phyloP scores from a whole-genome alignment of 202 grass and related monocot genomes.

The Zoysia matrella region DNA sequence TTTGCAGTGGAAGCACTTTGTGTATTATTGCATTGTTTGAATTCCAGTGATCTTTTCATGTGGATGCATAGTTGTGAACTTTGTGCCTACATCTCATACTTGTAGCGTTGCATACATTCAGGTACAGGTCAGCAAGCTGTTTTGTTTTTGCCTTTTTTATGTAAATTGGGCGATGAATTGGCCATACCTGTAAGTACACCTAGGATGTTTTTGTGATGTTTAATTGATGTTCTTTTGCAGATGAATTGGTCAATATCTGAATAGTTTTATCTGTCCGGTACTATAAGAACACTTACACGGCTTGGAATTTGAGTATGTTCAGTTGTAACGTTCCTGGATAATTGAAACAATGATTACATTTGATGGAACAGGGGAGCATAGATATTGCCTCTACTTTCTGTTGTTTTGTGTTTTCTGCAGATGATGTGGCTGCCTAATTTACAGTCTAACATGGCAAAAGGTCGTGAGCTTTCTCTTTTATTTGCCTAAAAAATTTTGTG shows the following conservation, averaged over 20 bases:
- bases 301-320: slow-evolving; percentile 8
- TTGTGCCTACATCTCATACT: not conserved
- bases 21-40: not conserved
- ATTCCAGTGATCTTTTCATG: not conserved
- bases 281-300: not conserved
- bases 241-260: no score
- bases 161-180: not conserved
- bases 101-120: not conserved
- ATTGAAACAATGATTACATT: slow-evolving; percentile 4
- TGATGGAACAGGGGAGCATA: not conserved
- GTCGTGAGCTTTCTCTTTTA: not conserved
- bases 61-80: not conserved
- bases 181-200: not conserved
- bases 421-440: not conserved
- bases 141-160: slow-evolving; percentile 22
- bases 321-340: slow-evolving; percentile 18
- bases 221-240: slow-evolving; percentile 3
- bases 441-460: not conserved
- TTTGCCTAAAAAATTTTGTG: not conserved
- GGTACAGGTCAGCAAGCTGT: not conserved
- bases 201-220: slow-evolving; percentile 9
- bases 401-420: slow-evolving; percentile 1
- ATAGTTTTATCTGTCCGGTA: no score
- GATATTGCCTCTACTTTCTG: slow-evolving; percentile 8
- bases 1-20: not conserved